phyloP scores from a whole-genome alignment of 140 eudicot species.

The Stevia rebaudiana region DNA sequence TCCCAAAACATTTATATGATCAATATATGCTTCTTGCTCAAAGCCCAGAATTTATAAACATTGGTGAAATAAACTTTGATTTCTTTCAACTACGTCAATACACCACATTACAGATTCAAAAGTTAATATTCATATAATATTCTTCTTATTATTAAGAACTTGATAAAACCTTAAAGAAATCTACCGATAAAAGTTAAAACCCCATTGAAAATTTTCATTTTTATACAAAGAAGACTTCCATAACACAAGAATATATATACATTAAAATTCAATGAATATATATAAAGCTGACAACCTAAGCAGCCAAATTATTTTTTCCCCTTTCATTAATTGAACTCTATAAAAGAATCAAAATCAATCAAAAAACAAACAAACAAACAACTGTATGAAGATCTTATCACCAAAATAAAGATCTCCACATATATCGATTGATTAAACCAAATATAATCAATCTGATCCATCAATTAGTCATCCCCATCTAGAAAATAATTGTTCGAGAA shows the following conservation, averaged over 20 bases:
- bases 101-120: too few relatives aligned
- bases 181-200: too few relatives aligned
- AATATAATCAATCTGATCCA: slow-evolving; percentile 17
- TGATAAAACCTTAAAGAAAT: too few relatives aligned
- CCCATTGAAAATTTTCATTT: background rate
- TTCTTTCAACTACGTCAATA: too few relatives aligned
- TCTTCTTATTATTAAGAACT: too few relatives aligned
- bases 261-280: background rate
- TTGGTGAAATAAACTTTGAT: too few relatives aligned
- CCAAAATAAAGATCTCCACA: slow-evolving; percentile 29
- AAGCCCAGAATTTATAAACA: too few relatives aligned
- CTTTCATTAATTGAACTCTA: background rate
- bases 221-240: background rate
- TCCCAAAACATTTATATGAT: background rate
- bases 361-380: slow-evolving; percentile 12
- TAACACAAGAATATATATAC: slow-evolving; percentile 11
- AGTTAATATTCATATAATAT: too few relatives aligned
- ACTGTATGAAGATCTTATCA: slow-evolving; percentile 26
- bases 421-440: slow-evolving; percentile 21
- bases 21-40: background rate
- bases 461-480: slow-evolving; percentile 7
- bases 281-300: slow-evolving; percentile 20
- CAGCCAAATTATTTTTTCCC: slow-evolving; percentile 17
- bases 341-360: slow-evolving; percentile 20
- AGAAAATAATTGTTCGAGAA: slow-evolving; percentile 27